Evolutionary conservation across 352 stramenopile genomes (phyloP).

Genomic region (Detonula confervacea): DNA sequence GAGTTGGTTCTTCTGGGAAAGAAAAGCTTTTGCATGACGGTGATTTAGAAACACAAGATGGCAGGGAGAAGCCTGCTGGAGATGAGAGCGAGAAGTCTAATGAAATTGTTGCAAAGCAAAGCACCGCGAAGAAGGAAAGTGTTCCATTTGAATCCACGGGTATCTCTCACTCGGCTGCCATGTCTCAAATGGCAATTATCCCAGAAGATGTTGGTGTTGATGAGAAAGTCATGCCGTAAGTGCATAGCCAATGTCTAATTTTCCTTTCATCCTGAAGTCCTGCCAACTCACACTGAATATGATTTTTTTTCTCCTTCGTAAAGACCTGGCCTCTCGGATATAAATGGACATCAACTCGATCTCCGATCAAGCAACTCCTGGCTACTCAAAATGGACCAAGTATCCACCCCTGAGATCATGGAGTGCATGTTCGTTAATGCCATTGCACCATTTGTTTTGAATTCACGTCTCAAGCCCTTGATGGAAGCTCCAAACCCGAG

Average conservation of each 20-base stretch:
- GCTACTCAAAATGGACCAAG: constrained; percentile 93
- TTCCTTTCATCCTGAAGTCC: too few relatives aligned
- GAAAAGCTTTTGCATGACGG: constrained; percentile 22
- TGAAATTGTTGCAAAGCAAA: constrained; percentile 36
- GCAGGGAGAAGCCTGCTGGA: not conserved
- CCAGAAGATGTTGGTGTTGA: constrained; percentile 88
- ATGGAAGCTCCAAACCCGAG: constrained; percentile 76
- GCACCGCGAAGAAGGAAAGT: constrained; percentile 7
- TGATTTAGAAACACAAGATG: constrained; percentile 10
- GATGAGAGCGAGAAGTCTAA: not conserved
- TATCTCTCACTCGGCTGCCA: constrained; percentile 87
- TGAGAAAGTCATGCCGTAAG: constrained; percentile 64
- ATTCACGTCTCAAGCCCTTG: constrained; percentile 91
- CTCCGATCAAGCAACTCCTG: constrained; percentile 94
- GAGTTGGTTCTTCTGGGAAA: not conserved
- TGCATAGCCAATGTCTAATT: too few relatives aligned
- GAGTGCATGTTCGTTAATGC: constrained; percentile 98
- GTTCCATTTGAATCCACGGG: constrained; percentile 78
- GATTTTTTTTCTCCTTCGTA: not conserved
- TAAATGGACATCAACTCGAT: constrained; percentile 96
- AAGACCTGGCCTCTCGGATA: constrained; percentile 87
- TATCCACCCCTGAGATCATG: constrained; percentile 91
- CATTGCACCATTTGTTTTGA: constrained; percentile 96
- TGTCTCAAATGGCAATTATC: constrained; percentile 90
- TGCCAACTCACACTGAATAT: too few relatives aligned